Evolutionary conservation across 805 yeast genomes (phyloP).

Genomic region (Komagataella populi): DNA sequence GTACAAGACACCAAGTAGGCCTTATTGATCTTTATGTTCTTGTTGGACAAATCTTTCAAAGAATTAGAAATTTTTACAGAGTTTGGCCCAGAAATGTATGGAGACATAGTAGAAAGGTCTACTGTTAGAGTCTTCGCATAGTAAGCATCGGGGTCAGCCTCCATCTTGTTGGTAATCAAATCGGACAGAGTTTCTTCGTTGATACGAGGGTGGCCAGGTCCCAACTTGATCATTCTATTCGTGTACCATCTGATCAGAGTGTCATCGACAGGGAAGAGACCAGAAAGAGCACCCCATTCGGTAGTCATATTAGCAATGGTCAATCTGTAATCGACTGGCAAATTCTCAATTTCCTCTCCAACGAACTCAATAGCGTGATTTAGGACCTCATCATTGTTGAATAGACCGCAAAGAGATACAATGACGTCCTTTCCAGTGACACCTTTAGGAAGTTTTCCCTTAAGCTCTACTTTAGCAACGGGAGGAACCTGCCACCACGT

Average conservation of each 20-base stretch:
- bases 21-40: conserved; percentile 72
- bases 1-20: conserved; percentile 98
- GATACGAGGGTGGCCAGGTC: conserved; percentile 66
- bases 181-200: conserved; percentile 43
- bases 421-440: conserved; percentile 95
- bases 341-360: conserved; percentile 60
- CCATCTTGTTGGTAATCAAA: conserved; percentile 27
- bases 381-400: conserved; percentile 85
- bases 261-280: conserved; percentile 91
- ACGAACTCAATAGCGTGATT: conserved; percentile 91
- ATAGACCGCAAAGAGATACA: conserved; percentile 87
- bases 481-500: conserved; percentile 99
- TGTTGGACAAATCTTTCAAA: conserved; percentile 54
- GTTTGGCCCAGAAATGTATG: conserved; percentile 92
- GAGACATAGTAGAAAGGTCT: conserved; percentile 71
- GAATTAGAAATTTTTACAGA: conserved; percentile 87
- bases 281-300: conserved; percentile 97
- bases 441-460: conserved; percentile 71
- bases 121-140: conserved; percentile 83
- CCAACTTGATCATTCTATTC: conserved; percentile 31
- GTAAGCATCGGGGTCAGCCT: conserved; percentile 63
- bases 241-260: conserved; percentile 70
- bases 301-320: conserved; percentile 97
- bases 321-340: conserved; percentile 72
- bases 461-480: conserved; percentile 83